Evolutionary conservation across 2,329 filamentous ascomycete species (phyloP), one percentile per base, ranked within the genome.

Genomic region (Penicillium sp.): DNA sequence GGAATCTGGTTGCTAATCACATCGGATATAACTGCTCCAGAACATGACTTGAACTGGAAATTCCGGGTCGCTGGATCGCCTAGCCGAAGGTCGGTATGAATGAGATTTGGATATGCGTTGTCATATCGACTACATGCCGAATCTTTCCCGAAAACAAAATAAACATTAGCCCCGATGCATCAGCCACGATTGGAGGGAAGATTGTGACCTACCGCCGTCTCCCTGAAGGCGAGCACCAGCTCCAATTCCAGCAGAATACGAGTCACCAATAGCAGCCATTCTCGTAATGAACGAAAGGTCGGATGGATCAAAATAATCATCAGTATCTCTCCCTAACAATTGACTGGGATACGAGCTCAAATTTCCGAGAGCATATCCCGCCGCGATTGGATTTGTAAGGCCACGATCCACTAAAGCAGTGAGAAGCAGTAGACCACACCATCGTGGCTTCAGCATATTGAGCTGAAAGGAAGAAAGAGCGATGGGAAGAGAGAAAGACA

Each of bases 261-360:
- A 53, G 29, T 53, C 50, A 9, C 48, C 50, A 29, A 53, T 43
- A 25, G 50, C 50, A 11, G 50, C 48, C 33, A 53, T 46, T 34
- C 32, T 50, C n/a, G 13, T 50, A 33, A 53, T 50, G 25, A 33
- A 50, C 4, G 50, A 48, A 43, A 50, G 50, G 37, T 53, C 45
- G 9, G 9, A 9, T 12, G 24, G 37, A 11, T 39, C 18, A 11
- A 39, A 39, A 13, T 38, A 7, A 32, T 32, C 29, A 32, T 3
- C 29, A 32, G 29, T 32, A 32, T 32, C 29, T 32, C 11, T 5
- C 8, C 29, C 29, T 7, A 32, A 3, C 29, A 32, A 32, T 11
- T 4, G 29, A 32, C 8, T 11, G 5, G 29, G 4, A 32, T 32
- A 32, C 11, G 29, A 32, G 29, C 29, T 32, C 8, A 32, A 32